Evolutionary conservation across 805 yeast genomes (phyloP).

Genomic region (Candida parachauliodes): DNA sequence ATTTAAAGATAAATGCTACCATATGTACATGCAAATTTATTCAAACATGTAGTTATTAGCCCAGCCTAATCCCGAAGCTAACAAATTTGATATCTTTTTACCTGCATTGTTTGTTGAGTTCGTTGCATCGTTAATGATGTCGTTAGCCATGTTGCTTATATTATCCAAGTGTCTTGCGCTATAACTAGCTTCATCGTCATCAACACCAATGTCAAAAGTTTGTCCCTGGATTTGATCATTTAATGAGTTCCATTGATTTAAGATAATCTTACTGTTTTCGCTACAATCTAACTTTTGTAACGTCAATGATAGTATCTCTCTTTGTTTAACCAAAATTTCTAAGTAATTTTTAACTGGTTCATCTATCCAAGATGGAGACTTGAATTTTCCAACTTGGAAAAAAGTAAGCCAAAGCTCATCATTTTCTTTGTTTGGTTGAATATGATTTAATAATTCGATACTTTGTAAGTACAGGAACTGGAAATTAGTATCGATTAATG

Average conservation of each 20-base stretch:
- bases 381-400: constrained; percentile 65
- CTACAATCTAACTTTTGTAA: constrained; percentile 43
- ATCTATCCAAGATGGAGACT: constrained; percentile 25
- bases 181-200: constrained; percentile 5
- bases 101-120: constrained; percentile 30
- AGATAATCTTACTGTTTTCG: constrained; percentile 51
- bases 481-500: constrained; percentile 59
- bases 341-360: constrained; percentile 21
- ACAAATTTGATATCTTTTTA: constrained; percentile 47
- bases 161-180: background rate
- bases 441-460: constrained; percentile 29
- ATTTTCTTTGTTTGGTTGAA: constrained; percentile 7
- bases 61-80: constrained; percentile 60
- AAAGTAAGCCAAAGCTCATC: constrained; percentile 61
- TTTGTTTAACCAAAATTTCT: constrained; percentile 43
- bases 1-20: background rate
- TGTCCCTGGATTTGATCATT: constrained; percentile 31
- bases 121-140: constrained; percentile 3
- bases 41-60: constrained; percentile 23
- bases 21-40: background rate
- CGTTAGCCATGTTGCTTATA: constrained; percentile 1
- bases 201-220: constrained; percentile 7
- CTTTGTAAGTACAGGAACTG: constrained; percentile 49
- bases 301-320: constrained; percentile 50
- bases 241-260: constrained; percentile 61